A percentile compares a stretch with the other conserved stretches of the same genome.
Conservation (phyloP, 192 early-diverging fungal species). For the Dissophora globulifera region DNA sequence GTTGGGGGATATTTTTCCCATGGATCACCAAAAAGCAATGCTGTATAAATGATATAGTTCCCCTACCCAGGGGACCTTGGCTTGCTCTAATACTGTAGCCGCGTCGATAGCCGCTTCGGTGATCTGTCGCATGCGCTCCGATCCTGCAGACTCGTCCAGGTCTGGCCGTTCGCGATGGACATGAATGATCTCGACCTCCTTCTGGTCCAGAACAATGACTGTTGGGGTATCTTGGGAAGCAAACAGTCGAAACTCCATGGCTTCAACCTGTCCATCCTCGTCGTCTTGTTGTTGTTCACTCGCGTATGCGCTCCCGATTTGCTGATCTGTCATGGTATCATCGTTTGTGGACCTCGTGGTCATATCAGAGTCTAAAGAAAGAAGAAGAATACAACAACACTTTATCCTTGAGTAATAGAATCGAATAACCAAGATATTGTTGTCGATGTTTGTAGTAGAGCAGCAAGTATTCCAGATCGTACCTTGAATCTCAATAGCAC, state of each 20-base stretch:
- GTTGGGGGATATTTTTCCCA: too few species aligned
- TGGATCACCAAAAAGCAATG: too few species aligned
- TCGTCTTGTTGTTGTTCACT: neutral
- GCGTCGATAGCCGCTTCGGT: conserved; percentile 28
- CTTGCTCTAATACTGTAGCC: conserved; percentile 12
- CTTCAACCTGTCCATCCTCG: conserved; percentile 9
- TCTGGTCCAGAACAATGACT: conserved; percentile 1
- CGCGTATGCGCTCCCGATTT: too few species aligned
- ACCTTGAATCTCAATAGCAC: conserved; percentile 39
- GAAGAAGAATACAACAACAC: too few species aligned
- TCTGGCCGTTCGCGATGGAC: conserved; percentile 18
- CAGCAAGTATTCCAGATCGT: too few species aligned
- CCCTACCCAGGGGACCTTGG: conserved; percentile 37
- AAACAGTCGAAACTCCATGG: conserved; percentile 44
- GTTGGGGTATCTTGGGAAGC: conserved; percentile 43
- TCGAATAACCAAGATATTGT: too few species aligned
- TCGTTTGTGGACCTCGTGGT: neutral
- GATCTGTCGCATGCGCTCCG: conserved; percentile 35
- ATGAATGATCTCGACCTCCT: conserved; percentile 6
- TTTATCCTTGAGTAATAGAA: too few species aligned
- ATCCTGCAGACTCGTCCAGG: conserved; percentile 32
- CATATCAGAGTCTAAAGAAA: conserved; percentile 3
- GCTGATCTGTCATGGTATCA: too few species aligned
- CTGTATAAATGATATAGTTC: neutral
- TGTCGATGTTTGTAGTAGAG: too few species aligned